Evolutionary conservation across 495 filamentous ascomycete species (phyloP).

Genomic region (Penicillium ucsense): DNA sequence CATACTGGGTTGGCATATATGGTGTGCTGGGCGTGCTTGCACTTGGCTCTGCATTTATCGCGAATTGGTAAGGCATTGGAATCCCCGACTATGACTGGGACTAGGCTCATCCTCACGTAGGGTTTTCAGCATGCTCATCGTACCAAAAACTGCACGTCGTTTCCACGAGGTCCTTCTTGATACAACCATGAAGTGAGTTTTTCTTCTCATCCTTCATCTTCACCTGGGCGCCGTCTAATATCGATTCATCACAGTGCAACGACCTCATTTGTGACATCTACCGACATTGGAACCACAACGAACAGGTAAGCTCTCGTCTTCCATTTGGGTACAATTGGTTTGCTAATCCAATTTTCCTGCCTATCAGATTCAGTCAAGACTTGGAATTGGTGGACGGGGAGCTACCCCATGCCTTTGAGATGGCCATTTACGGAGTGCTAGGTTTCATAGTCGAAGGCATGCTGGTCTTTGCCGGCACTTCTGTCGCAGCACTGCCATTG

Average conservation of each 20-base stretch:
- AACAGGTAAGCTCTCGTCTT: conserved; percentile 6
- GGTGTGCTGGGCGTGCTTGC: conserved; percentile 9
- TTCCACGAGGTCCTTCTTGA: conserved; percentile 14
- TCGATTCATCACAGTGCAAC: neutral
- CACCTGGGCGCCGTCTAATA: neutral
- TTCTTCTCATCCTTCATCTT: too few relatives aligned
- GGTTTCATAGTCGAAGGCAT: conserved; percentile 10
- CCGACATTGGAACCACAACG: conserved; percentile 15
- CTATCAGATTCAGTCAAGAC: conserved; percentile 19
- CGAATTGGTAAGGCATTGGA: conserved; percentile 6
- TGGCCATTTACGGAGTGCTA: conserved; percentile 6
- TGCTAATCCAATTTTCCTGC: too few relatives aligned
- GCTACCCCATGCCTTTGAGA: conserved; percentile 15
- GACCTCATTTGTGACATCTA: neutral
- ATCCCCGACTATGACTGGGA: too few relatives aligned
- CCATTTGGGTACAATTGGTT: neutral
- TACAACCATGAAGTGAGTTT: conserved; percentile 13
- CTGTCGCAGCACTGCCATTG: conserved; percentile 9
- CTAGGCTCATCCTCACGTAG: neutral
- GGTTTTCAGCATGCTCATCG: conserved; percentile 13
- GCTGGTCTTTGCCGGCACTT: conserved; percentile 13
- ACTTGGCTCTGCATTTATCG: conserved; percentile 7
- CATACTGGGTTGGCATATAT: conserved; percentile 16
- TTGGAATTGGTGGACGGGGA: conserved; percentile 44
- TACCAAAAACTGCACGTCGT: conserved; percentile 10